These are phyloP conservation scores for Pseudogymnoascus sp. DNA, from an alignment of 2,329 filamentous ascomycete species.

Conservation along the genomic window DNA sequence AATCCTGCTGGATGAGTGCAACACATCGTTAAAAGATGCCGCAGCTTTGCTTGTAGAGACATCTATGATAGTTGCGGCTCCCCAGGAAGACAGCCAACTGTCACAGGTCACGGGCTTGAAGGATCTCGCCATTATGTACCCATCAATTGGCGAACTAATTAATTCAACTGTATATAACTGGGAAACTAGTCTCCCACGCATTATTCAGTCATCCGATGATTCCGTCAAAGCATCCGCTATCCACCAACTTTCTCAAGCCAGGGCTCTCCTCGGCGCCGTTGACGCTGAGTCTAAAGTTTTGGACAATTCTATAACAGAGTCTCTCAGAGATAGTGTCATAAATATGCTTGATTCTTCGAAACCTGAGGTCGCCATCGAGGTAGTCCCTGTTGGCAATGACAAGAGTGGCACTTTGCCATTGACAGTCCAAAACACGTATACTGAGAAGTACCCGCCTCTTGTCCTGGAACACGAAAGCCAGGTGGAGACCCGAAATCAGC, in stretches of 20 bases:
- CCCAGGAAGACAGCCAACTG: conserved; percentile 35
- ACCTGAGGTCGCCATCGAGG: conserved; percentile 23
- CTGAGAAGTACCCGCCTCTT: conserved; percentile 48
- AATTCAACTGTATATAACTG: conserved; percentile 71
- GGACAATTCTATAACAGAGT: conserved; percentile 57
- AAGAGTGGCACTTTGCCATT: conserved; percentile 27
- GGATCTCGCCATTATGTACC: conserved; percentile 55
- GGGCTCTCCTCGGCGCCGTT: conserved; percentile 56
- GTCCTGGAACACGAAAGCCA: conserved; percentile 60
- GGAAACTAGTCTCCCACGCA: conserved; percentile 69
- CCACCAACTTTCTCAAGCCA: conserved; percentile 66
- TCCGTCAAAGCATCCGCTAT: conserved; percentile 65
- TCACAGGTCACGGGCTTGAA: conserved; percentile 43
- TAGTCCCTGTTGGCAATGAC: conserved; percentile 12
- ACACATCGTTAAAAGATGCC: conserved; percentile 62
- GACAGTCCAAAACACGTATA: conserved; percentile 18
- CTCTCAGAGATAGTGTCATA: conserved; percentile 67
- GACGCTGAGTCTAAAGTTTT: conserved; percentile 59
- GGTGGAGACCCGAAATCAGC: conserved; percentile 47
- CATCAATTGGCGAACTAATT: conserved; percentile 53
- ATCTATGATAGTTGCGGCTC: conserved; percentile 58
- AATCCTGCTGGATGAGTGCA: conserved; percentile 69
- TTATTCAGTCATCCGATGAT: conserved; percentile 81
- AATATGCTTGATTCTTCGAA: conserved; percentile 20
- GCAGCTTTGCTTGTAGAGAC: conserved; percentile 71